Evolutionary conservation across 139 green algal genomes (phyloP), one percentile per base, ranked within the genome.

Genomic region (Ostreobium quekettii): DNA sequence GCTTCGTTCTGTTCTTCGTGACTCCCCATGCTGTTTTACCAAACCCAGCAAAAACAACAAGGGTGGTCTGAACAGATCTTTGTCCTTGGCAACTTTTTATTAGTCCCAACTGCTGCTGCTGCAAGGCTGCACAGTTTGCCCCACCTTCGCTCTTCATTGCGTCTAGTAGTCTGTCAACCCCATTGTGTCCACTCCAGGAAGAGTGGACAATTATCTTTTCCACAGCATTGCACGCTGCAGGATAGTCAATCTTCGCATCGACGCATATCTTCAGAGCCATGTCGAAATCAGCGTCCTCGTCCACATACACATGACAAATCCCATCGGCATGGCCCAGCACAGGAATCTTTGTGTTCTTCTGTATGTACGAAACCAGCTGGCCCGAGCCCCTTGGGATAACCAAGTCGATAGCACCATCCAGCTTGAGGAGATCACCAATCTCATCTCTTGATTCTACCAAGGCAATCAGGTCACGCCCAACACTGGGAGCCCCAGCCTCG

Each of bases 291-390:
- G 82, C 86, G 0, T 73, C 80, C 3, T 74, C 70, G 77, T 99
- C 94, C 15, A 99, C 79, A 67, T 96, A 98, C 56, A 97, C 82
- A 79, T 99, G 94, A 85, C 95, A 99, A 74, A 99, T 92, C 69
- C 93, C 93, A 72, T 97, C 93, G 3, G 94, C 94, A 70, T 99
- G 94, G 48, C 94, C 94, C 57, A 99, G 80, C 72, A 99, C 94
- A 0, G 94, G 86, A 72, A 99, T 99, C 58, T 88, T 90, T 5
- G 94, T 99, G 84, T 97, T 90, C 46, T 81, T 60, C 79, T 94
- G 78, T 66, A 86, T 86, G 74, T 77, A 78, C 15, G 56, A 72
- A n/a, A 86, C 80, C 11, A 86, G 74, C 22, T 73, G 64, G 76
- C 97, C 97, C 70, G 76, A 84, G 29, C 93, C 93, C 22, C 93